Base-by-base conservation (phyloP, 345 rosid species). In the Rhodamnia argentea region DNA sequence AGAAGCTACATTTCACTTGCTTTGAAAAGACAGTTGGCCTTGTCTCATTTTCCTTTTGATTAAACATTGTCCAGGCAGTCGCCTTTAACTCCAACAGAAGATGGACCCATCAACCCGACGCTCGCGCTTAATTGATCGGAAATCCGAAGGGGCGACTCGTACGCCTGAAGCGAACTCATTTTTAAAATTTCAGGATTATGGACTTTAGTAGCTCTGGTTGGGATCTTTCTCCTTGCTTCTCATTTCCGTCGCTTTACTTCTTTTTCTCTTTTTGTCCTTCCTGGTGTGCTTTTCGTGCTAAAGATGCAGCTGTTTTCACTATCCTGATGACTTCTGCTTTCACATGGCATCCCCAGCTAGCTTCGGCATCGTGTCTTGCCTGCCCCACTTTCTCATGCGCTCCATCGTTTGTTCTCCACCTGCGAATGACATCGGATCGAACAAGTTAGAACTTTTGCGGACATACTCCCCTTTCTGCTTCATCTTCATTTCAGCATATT, bases 321-420 rank as follows among this genome's bases (percentile, higher is more conserved):
- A 37, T 37, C 5, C 78, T 32, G 81, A 70, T 70, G 26, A 47
- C 14, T 20, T 18, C 40, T 18, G 78, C 44, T 9, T 44, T 32
- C 42, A 53, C 29, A 50, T 83, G 85, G 26, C 57, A 83, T 75
- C 47, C 76, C 52, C 86, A 47, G 11, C 86, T 10, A 32, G 53
- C 83, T 85, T 87, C 84, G 83, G 86, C 5, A 2, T 44, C 13
- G 53, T 29, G 13, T 87, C 94, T 37, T 86, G 90, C 40, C 97
- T 97, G 50, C 94, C 96, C 98, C 96, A 93, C 84, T 53, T 94
- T 86, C 87, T 86, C 94, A 94, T 90, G 18, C 98, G 91, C 32
- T 91, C 98, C 74, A 90, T 86, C 26, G 96, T 91, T 85, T 94
- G 92, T 37, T 37, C 57, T 90, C 96, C 60, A 95, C 98, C 96